Evolutionary conservation across 495 filamentous ascomycete genomes (phyloP).

Genomic region (Aspergillus haitiensis): DNA sequence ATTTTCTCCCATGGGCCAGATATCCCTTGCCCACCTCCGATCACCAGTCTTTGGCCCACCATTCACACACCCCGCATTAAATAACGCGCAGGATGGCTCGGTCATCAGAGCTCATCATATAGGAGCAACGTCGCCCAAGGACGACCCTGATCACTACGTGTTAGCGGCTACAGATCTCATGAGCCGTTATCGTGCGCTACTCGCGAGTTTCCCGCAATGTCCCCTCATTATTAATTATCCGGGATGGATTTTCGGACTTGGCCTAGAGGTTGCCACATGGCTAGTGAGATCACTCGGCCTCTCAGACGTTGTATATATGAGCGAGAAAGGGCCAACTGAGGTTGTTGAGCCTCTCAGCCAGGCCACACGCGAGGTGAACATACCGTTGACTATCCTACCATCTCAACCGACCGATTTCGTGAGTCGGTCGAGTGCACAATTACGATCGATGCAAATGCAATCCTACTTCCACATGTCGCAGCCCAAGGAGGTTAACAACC

Average conservation of each 20-base stretch:
- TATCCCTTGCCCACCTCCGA: constrained; percentile 67
- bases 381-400: constrained; percentile 42
- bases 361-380: constrained; percentile 35
- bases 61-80: constrained; percentile 64
- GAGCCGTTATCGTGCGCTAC: constrained; percentile 56
- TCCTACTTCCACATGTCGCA: constrained; percentile 70
- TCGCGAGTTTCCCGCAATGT: constrained; percentile 40
- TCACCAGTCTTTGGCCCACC: constrained; percentile 70
- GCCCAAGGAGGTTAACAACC: constrained; percentile 32
- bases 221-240: constrained; percentile 80
- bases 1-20: constrained; percentile 71
- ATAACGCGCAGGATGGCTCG: constrained; percentile 31
- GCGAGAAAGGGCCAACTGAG: constrained; percentile 64
- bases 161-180: constrained; percentile 68
- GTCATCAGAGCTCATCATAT: constrained; percentile 69
- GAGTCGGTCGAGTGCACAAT: constrained; percentile 64
- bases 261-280: constrained; percentile 66
- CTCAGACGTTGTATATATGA: constrained; percentile 73
- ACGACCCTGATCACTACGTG: constrained; percentile 70
- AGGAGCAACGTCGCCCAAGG: constrained; percentile 66
- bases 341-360: constrained; percentile 56
- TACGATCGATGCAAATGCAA: constrained; percentile 76
- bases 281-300: constrained; percentile 53
- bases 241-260: constrained; percentile 78
- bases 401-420: constrained; percentile 63